These are phyloP conservation scores for Aspergillus sparsus DNA, from an alignment of 495 filamentous ascomycete species.

Conservation along the genomic window DNA sequence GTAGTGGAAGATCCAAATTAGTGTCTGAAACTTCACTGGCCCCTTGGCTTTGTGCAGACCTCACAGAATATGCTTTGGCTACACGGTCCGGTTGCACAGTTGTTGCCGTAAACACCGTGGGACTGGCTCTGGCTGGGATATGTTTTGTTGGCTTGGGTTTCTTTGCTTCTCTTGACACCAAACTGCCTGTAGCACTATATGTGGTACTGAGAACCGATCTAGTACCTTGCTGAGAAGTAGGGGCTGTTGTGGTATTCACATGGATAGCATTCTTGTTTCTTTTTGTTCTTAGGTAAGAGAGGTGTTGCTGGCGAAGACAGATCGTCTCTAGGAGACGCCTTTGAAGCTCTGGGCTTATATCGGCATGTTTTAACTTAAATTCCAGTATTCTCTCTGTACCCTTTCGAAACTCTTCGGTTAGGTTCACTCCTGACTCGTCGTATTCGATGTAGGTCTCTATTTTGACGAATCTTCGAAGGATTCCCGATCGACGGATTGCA, in stretches of 20 bases:
- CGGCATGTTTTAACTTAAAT: not conserved
- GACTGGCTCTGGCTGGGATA: too few species aligned
- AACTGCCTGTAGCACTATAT: constrained; percentile 1
- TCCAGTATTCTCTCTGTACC: not conserved
- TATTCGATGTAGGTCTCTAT: constrained; percentile 7
- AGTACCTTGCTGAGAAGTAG: not conserved
- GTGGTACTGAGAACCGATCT: constrained; percentile 3
- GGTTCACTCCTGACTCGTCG: constrained; percentile 10
- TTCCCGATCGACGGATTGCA: constrained; percentile 23
- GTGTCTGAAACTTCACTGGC: too few species aligned
- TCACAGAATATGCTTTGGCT: not conserved
- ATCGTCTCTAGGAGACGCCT: constrained; percentile 7
- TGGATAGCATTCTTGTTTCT: not conserved
- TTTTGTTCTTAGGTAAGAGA: constrained; percentile 1
- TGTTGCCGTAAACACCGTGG: constrained; percentile 9
- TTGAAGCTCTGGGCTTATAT: not conserved
- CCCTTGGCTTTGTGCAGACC: not conserved
- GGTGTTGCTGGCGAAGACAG: constrained; percentile 16
- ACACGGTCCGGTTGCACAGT: constrained; percentile 8
- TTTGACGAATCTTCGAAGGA: constrained; percentile 24
- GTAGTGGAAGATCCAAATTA: not conserved
- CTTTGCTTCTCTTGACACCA: not conserved
- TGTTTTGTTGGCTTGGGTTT: not conserved
- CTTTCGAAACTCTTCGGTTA: constrained; percentile 12
- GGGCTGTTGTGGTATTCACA: not conserved